These are phyloP conservation scores for Sclerotinia glacialis DNA, from an alignment of 2,329 filamentous ascomycete species.

Conservation along the genomic window DNA sequence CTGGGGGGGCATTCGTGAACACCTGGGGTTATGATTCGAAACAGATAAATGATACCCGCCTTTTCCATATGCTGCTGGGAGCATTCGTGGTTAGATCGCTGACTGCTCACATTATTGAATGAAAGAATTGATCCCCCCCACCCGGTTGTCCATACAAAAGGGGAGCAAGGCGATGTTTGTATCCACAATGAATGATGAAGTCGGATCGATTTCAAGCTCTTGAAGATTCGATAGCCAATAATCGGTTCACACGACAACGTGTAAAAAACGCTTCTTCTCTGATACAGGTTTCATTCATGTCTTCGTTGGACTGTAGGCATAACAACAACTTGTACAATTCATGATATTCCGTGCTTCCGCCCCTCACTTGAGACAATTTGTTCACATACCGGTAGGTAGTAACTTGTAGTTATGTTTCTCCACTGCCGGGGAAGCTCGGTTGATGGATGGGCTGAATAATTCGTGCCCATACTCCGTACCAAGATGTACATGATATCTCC, in stretches of 20 bases:
- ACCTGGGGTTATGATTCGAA: no score
- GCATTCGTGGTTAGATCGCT: neutral
- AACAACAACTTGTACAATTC: neutral
- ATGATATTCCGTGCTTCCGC: neutral
- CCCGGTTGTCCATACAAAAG: neutral
- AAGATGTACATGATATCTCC: neutral
- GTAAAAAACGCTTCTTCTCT: neutral
- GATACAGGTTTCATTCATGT: neutral
- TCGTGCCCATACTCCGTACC: no score
- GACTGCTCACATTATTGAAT: neutral
- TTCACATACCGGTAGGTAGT: neutral
- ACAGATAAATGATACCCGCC: no score
- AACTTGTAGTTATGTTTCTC: neutral
- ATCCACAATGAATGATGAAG: neutral
- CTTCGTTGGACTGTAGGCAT: neutral
- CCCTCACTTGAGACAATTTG: neutral
- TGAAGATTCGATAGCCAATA: neutral
- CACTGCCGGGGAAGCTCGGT: neutral
- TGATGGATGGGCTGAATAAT: neutral
- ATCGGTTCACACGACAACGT: slow-evolving; percentile 1
- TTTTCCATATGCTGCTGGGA: neutral
- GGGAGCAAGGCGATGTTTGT: neutral
- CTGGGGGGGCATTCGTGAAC: no score
- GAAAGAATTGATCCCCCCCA: neutral
- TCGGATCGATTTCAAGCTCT: neutral